Conservation (phyloP, 2,329 filamentous ascomycete genomes). For the Nemania serpens region DNA sequence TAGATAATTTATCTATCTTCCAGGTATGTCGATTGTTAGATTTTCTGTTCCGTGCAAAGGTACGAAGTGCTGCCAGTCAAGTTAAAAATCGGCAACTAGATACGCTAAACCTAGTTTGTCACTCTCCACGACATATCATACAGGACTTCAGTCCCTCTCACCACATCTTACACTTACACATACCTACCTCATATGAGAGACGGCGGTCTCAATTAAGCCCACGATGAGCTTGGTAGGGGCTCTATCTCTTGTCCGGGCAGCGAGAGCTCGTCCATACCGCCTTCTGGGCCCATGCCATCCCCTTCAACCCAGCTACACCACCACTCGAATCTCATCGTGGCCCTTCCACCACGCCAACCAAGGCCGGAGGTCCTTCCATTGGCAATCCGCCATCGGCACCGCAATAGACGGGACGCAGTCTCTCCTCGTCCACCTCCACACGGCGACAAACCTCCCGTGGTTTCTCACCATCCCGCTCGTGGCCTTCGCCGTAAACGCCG, state of each 20-base stretch:
- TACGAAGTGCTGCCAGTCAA: no score
- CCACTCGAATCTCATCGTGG: not conserved
- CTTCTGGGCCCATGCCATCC: not conserved
- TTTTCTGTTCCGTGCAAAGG: no score
- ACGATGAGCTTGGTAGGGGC: constrained; percentile 12
- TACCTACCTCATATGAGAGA: not conserved
- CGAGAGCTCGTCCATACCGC: not conserved
- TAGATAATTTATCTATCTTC: no score
- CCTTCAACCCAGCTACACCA: not conserved
- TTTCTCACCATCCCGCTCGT: constrained; percentile 59
- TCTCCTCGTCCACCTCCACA: constrained; percentile 51
- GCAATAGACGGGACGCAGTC: constrained; percentile 46
- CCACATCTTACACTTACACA: no score
- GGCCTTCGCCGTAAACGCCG: constrained; percentile 51
- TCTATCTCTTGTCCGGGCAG: constrained; percentile 1
- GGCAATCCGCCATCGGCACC: constrained; percentile 39
- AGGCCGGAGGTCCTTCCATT: constrained; percentile 39
- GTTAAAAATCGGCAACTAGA: no score
- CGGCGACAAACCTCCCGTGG: constrained; percentile 54
- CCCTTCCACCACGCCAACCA: not conserved
- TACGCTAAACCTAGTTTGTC: no score
- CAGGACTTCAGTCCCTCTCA: no score
- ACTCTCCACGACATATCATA: no score
- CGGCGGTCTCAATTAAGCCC: not conserved
- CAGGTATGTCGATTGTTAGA: no score